Conservation (phyloP, 495 filamentous ascomycete species). For the Arthonia radiata region DNA sequence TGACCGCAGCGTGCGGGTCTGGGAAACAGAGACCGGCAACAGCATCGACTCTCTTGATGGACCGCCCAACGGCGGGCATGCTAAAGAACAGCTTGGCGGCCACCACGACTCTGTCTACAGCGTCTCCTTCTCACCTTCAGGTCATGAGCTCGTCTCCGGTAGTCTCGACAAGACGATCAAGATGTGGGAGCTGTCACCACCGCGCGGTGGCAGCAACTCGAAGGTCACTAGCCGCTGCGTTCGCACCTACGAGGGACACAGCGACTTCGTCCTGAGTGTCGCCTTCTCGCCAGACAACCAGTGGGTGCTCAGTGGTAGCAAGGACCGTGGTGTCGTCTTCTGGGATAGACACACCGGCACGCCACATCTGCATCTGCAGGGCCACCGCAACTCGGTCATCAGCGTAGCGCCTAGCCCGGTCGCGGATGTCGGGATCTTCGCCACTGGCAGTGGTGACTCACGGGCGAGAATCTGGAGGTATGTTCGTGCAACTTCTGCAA, state of each 20-base stretch:
- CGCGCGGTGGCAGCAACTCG: conserved; percentile 30
- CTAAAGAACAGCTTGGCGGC: too few species aligned
- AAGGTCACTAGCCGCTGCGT: conserved; percentile 54
- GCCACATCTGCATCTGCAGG: conserved; percentile 79
- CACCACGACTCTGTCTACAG: conserved; percentile 88
- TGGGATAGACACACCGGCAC: conserved; percentile 75
- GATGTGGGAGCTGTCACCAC: conserved; percentile 67
- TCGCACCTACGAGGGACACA: conserved; percentile 76
- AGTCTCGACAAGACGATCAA: conserved; percentile 89
- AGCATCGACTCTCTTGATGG: conserved; percentile 67
- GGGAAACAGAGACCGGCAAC: conserved; percentile 62
- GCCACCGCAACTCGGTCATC: conserved; percentile 76
- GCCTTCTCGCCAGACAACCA: conserved; percentile 66
- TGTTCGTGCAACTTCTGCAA: too few species aligned
- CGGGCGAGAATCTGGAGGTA: conserved; percentile 75
- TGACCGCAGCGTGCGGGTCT: conserved; percentile 76
- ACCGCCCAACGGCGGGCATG: too few species aligned
- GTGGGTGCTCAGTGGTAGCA: conserved; percentile 81
- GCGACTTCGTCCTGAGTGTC: conserved; percentile 82
- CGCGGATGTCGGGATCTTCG: conserved; percentile 55
- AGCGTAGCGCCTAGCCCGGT: conserved; percentile 68
- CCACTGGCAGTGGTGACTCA: conserved; percentile 79
- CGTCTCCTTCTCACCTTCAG: conserved; percentile 73
- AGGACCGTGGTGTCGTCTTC: conserved; percentile 79
- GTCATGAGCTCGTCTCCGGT: conserved; percentile 66